Evolutionary conservation across 2,329 filamentous ascomycete species (phyloP).

Genomic region (Geosmithia flava): DNA sequence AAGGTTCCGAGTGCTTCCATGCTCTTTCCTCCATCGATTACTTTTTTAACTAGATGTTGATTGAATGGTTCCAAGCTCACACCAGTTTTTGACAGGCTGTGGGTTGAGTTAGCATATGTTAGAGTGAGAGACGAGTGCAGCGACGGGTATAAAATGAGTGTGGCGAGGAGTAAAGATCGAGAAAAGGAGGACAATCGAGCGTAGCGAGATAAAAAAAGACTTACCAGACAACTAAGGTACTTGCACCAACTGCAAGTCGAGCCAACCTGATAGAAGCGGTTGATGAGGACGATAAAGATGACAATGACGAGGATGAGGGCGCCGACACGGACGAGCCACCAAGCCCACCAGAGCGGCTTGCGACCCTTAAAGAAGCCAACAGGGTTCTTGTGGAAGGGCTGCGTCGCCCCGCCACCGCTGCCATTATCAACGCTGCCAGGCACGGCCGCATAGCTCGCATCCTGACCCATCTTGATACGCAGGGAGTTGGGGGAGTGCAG

Average conservation of each 20-base stretch:
- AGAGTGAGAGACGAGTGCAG: background rate
- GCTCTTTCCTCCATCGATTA: background rate
- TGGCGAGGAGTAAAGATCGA: background rate
- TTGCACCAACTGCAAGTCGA: conserved; percentile 85
- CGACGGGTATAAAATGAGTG: no score
- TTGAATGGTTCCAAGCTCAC: conserved; percentile 31
- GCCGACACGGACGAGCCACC: conserved; percentile 80
- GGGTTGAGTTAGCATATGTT: conserved; percentile 9
- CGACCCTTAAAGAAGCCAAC: conserved; percentile 81
- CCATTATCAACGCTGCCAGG: conserved; percentile 33
- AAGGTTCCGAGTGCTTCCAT: no score
- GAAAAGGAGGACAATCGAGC: background rate
- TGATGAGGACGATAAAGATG: conserved; percentile 73
- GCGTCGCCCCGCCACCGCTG: conserved; percentile 13
- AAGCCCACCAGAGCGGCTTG: conserved; percentile 91
- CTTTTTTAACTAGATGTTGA: background rate
- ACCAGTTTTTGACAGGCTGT: conserved; percentile 57
- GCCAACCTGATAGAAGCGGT: conserved; percentile 79
- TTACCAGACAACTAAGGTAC: conserved; percentile 83
- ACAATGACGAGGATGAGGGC: conserved; percentile 71
- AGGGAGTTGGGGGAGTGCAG: conserved; percentile 79
- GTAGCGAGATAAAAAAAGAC: conserved; percentile 30
- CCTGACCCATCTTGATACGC: conserved; percentile 58
- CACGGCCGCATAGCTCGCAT: conserved; percentile 60
- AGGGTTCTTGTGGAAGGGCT: conserved; percentile 47